phyloP scores from a whole-genome alignment of 2,329 filamentous ascomycete species.

The Pseudogymnoascus sp. region DNA sequence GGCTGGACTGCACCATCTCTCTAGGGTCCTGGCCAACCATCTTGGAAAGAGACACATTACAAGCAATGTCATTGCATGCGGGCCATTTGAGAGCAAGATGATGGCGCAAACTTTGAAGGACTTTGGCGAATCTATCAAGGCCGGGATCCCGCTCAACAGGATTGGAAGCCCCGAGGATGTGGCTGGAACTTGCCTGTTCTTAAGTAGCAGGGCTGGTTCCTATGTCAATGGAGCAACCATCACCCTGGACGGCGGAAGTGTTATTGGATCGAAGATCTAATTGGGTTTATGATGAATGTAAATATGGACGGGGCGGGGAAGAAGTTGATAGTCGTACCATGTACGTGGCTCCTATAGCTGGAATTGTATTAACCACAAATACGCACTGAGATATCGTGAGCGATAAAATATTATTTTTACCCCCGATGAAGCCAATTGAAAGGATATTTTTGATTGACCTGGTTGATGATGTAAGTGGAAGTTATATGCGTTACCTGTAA shows the following conservation, averaged over 20 bases:
- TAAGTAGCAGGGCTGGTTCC: conserved; percentile 57
- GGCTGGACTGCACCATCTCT: conserved; percentile 55
- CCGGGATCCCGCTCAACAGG: conserved; percentile 54
- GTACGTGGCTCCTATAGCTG: not conserved
- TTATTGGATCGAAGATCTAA: conserved; percentile 39
- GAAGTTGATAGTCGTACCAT: not conserved
- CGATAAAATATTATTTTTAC: not conserved
- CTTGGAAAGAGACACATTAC: conserved; percentile 53
- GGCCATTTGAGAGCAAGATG: conserved; percentile 63
- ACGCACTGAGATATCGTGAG: not conserved
- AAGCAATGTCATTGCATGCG: conserved; percentile 61
- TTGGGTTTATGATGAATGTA: not conserved
- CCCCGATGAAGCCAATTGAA: not conserved
- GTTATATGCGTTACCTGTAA: not conserved
- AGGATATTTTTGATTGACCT: not conserved
- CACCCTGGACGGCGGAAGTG: conserved; percentile 49
- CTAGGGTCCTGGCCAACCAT: conserved; percentile 53
- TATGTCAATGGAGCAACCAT: conserved; percentile 59
- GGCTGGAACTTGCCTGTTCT: conserved; percentile 61
- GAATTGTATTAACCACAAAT: not conserved
- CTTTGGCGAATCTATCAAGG: conserved; percentile 45
- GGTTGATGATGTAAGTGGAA: not conserved
- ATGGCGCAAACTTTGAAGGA: conserved; percentile 61
- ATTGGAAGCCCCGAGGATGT: conserved; percentile 62
- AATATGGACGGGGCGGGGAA: not conserved